Evolutionary conservation across 495 filamentous ascomycete species (phyloP).

Genomic region (Neurospora sp.): DNA sequence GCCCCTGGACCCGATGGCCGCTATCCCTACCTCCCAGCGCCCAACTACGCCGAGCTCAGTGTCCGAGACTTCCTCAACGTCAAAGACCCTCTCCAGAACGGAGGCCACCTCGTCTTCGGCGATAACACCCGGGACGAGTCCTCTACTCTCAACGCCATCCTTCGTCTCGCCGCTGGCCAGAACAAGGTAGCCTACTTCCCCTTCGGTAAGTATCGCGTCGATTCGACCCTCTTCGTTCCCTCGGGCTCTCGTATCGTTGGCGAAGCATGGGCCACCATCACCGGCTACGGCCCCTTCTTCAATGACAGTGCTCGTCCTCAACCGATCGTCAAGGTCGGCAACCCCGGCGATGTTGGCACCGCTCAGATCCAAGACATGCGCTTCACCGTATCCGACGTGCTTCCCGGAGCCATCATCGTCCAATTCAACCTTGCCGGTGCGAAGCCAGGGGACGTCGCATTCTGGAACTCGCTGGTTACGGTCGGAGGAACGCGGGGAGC

Average conservation of each 20-base stretch:
- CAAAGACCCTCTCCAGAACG: constrained; percentile 33
- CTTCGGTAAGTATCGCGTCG: constrained; percentile 40
- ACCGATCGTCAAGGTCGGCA: constrained; percentile 51
- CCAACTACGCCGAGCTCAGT: constrained; percentile 26
- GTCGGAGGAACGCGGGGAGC: constrained; percentile 50
- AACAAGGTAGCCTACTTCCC: constrained; percentile 38
- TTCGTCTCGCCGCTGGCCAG: constrained; percentile 22
- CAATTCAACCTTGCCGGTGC: constrained; percentile 50
- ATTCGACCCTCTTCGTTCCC: constrained; percentile 41
- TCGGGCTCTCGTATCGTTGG: constrained; percentile 43
- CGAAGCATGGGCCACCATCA: constrained; percentile 40
- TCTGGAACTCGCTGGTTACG: constrained; percentile 52
- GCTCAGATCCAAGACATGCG: constrained; percentile 51
- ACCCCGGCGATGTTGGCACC: constrained; percentile 43
- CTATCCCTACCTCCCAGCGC: constrained; percentile 25
- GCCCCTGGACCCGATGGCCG: constrained; percentile 17
- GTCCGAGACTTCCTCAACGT: constrained; percentile 33
- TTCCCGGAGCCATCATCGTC: constrained; percentile 38
- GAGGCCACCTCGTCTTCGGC: constrained; percentile 25
- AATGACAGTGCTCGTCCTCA: constrained; percentile 37
- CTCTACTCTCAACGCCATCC: constrained; percentile 27
- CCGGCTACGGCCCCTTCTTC: constrained; percentile 41
- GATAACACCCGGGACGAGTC: constrained; percentile 31
- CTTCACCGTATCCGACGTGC: constrained; percentile 35
- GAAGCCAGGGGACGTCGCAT: constrained; percentile 44